Conservation (phyloP, 495 filamentous ascomycete species). For the Penicillium odoratum region DNA sequence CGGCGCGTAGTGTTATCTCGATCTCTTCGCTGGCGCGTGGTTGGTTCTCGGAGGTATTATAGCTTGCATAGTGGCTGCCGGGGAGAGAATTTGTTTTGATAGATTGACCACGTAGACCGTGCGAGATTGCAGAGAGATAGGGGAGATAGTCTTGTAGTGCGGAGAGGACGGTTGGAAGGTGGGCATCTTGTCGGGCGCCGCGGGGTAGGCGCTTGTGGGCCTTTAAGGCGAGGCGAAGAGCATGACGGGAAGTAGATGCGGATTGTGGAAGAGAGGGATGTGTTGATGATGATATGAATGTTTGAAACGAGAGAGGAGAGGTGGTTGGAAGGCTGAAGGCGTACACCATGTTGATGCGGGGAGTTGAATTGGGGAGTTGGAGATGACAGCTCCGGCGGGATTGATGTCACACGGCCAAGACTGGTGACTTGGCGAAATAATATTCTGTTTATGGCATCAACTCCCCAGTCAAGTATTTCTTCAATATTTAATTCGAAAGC, state of each 20-base stretch:
- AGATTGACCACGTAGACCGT: conserved; percentile 56
- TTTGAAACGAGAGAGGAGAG: conserved; percentile 74
- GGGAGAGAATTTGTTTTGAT: conserved; percentile 17
- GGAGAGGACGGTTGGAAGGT: conserved; percentile 66
- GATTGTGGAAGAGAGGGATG: conserved; percentile 82
- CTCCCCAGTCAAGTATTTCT: too few relatives aligned
- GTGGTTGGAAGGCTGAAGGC: conserved; percentile 83
- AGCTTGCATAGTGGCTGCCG: neutral
- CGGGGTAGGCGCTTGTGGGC: conserved; percentile 75
- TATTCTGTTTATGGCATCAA: neutral
- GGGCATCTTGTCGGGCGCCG: conserved; percentile 55
- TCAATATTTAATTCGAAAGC: too few relatives aligned
- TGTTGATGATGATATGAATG: conserved; percentile 65
- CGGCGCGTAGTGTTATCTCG: conserved; percentile 59
- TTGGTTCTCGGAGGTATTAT: neutral
- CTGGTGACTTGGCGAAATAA: neutral
- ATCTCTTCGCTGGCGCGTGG: conserved; percentile 49
- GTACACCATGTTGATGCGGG: conserved; percentile 68
- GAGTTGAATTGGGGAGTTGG: conserved; percentile 16
- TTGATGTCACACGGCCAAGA: neutral
- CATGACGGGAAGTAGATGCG: conserved; percentile 74
- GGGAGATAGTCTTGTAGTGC: conserved; percentile 74
- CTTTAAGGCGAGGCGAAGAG: conserved; percentile 76
- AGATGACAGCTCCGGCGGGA: conserved; percentile 7
- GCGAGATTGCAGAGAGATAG: conserved; percentile 72